Evolutionary conservation across 371 early-diverging fungal species (phyloP).

Genomic region (Mucor plumbeus): DNA sequence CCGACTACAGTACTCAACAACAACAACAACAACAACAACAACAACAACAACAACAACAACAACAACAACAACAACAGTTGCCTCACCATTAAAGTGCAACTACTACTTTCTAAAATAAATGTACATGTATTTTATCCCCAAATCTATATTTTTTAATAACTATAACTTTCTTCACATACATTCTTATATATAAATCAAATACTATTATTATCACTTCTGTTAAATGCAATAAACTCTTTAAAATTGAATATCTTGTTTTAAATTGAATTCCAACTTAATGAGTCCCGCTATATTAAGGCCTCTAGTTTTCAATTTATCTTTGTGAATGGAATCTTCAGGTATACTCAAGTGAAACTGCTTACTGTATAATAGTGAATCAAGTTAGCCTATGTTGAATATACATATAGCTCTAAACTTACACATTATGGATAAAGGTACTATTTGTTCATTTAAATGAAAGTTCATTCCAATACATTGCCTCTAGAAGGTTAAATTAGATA

Average conservation of each 20-base stretch:
- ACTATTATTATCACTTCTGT: not conserved
- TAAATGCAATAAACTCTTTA: not conserved
- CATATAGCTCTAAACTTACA: conserved; percentile 26
- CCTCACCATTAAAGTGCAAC: not conserved
- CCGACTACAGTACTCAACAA: not conserved
- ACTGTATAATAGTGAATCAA: not conserved
- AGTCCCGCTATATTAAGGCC: not conserved
- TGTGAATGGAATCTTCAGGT: conserved; percentile 5
- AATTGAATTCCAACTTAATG: not conserved
- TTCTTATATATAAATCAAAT: not conserved
- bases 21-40: not conserved
- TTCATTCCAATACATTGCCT: conserved; percentile 65
- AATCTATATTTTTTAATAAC: not conserved
- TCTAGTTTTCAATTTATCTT: not conserved
- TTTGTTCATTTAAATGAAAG: conserved; percentile 59
- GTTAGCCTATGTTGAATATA: not conserved
- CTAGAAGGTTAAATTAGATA: not conserved
- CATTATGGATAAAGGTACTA: conserved; percentile 54
- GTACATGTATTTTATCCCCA: conserved; percentile 2
- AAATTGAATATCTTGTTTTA: conserved; percentile 18
- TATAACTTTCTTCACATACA: not conserved
- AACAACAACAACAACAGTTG: not conserved
- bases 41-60: not conserved
- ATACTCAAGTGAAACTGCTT: conserved; percentile 2
- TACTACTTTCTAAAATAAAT: not conserved